Percentiles rank a stretch among this genome's conserved stretches.
Evolutionary conservation across 768 basidiomycete species (phyloP).

Genomic region (Podaxis pistillaris): DNA sequence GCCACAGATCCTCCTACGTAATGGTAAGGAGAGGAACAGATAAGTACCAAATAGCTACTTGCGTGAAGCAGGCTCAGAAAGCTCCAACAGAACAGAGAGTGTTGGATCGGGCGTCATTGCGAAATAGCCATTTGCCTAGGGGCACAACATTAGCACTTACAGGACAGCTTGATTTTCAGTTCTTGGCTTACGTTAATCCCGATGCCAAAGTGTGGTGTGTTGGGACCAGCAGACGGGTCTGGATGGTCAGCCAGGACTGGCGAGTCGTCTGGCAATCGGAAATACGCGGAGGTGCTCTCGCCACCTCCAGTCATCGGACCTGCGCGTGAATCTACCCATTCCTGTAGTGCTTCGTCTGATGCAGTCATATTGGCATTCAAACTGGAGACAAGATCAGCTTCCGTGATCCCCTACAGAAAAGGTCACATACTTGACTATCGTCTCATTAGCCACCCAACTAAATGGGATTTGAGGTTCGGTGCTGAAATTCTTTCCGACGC

Average conservation of each 20-base stretch:
- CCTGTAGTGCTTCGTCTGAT: constrained; percentile 1
- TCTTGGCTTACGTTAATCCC: not conserved
- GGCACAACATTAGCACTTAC: no score
- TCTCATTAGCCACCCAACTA: constrained; percentile 5
- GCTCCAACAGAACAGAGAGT: not conserved
- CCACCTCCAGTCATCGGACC: constrained; percentile 9
- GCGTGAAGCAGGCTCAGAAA: constrained; percentile 8
- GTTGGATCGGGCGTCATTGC: not conserved
- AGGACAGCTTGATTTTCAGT: no score
- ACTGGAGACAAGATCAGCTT: not conserved
- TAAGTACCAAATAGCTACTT: not conserved
- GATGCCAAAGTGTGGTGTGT: constrained; percentile 16
- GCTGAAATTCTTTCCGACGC: constrained; percentile 11
- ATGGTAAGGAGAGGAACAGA: not conserved
- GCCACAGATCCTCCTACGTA: constrained; percentile 13
- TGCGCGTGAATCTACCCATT: constrained; percentile 3
- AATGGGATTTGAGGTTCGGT: not conserved
- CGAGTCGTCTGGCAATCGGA: constrained; percentile 9
- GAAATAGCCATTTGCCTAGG: constrained; percentile 8
- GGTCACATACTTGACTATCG: not conserved
- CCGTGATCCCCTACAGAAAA: no score
- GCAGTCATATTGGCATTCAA: constrained; percentile 7
- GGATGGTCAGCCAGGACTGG: not conserved
- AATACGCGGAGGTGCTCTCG: constrained; percentile 1
- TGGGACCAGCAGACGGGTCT: constrained; percentile 16